Evolutionary conservation across 83 land plant genomes (phyloP).

Genomic region (Picea engelmannii): DNA sequence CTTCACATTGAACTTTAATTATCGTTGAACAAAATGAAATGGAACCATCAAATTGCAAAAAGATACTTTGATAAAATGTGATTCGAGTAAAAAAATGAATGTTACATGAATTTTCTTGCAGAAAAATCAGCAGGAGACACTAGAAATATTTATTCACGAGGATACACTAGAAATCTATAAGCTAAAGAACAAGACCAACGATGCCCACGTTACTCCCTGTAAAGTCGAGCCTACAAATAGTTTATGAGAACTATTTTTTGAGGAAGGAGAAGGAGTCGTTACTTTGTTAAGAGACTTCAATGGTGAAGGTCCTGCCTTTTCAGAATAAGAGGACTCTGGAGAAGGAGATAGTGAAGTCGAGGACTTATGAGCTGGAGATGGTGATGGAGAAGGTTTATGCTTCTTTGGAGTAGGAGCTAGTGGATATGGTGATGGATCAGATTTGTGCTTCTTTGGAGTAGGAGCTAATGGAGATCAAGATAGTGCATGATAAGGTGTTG

Average conservation of each 20-base stretch:
- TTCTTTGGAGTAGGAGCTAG: not conserved
- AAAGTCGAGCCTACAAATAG: not conserved
- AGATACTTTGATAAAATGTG: no score
- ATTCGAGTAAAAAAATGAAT: no score
- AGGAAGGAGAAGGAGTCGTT: not conserved
- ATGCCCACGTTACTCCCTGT: not conserved
- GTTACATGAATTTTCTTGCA: no score
- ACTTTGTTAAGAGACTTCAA: no score
- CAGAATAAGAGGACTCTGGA: no score
- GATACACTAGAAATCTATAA: not conserved
- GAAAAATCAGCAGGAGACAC: no score
- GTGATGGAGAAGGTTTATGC: not conserved
- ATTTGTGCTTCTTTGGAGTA: not conserved
- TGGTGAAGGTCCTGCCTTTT: no score
- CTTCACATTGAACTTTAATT: no score
- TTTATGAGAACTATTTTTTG: not conserved
- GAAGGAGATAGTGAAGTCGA: no score
- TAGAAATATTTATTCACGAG: no score
- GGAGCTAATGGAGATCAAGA: not conserved
- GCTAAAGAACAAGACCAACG: not conserved
- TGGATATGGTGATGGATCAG: conserved; percentile 7
- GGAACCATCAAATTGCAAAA: no score
- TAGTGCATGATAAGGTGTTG: not conserved
- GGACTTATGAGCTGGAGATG: not conserved
- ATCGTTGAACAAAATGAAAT: no score